Evolutionary conservation across 2,329 filamentous ascomycete species (phyloP).

Genomic region (Aspergillus terreus): DNA sequence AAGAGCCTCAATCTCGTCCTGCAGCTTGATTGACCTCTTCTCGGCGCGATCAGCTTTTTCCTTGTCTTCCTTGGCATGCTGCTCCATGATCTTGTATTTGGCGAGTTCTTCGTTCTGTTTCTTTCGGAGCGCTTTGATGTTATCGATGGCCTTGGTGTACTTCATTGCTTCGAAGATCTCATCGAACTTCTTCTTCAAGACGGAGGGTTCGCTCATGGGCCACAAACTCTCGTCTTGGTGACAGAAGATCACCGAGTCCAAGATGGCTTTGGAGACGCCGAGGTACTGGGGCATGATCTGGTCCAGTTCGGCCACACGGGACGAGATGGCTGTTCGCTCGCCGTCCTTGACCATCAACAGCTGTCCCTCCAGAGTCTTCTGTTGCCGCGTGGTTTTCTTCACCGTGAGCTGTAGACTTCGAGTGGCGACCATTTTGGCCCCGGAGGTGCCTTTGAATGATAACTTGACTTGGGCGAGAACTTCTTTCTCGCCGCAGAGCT

Average conservation of each 20-base stretch:
- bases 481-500: slow-evolving; percentile 81
- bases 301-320: slow-evolving; percentile 76
- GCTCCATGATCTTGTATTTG: slow-evolving; percentile 69
- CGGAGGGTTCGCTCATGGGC: slow-evolving; percentile 85
- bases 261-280: slow-evolving; percentile 82
- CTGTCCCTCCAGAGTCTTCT: slow-evolving; percentile 81
- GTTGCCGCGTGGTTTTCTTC: slow-evolving; percentile 70
- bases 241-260: slow-evolving; percentile 96
- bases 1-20: slow-evolving; percentile 58
- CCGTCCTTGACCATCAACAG: slow-evolving; percentile 74
- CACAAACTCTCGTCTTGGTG: slow-evolving; percentile 97
- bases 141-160: slow-evolving; percentile 96
- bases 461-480: slow-evolving; percentile 89
- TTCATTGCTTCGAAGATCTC: slow-evolving; percentile 97
- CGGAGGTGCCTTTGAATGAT: slow-evolving; percentile 74
- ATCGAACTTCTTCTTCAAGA: slow-evolving; percentile 90
- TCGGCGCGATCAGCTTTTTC: slow-evolving; percentile 72
- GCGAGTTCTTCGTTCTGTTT: slow-evolving; percentile 72
- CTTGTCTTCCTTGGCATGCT: slow-evolving; percentile 77
- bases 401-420: slow-evolving; percentile 81
- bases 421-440: slow-evolving; percentile 75
- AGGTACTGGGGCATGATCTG: slow-evolving; percentile 78
- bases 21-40: slow-evolving; percentile 62
- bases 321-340: slow-evolving; percentile 74
- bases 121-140: slow-evolving; percentile 83